Base-by-base conservation (phyloP, 306 rosid genomes). In the Quercus mongolica region DNA sequence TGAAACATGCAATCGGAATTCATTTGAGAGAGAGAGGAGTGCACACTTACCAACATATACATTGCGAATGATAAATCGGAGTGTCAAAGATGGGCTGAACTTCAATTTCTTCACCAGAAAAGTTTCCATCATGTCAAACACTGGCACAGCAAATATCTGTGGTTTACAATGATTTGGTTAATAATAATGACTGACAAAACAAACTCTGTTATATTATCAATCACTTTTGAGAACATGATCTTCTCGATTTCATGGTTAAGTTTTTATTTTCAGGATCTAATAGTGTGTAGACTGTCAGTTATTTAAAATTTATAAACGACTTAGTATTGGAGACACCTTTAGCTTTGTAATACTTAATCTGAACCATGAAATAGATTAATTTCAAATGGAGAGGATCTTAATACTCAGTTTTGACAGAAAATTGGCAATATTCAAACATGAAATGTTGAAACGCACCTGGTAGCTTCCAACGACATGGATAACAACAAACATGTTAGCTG, bases 401-500 rank as follows among this genome's bases (percentile, higher is more conserved):
- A 0, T 38, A 38, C 44, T 38, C 44, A 38, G 44, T 38, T 38
- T 38, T 6, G 44, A 51, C 52, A 55, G 15, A 12, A 21, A n/a
- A 12, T 28, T 5, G 41, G 41, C 41, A 35, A 62, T 61, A 52
- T 6, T 33, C 61, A 33, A 56, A 59, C 20, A 11, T 21, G 23
- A 62, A 57, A 6, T 28, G 23, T n/a, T 26, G 74, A 69, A 76
- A 69, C 1, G 41, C 26, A 83, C 92, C 84, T 92, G 98, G 71
- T 92, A 94, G 89, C 96, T 91, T 10, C 98, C 98, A 70, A 94
- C 20, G 52, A 92, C 97, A 61, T 94, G 98, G 59, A 92, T 4
- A 54, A 90, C 85, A 35, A 94, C 97, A 46, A 94, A 90, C 21
- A 92, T 8, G 87, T 94, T 92, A 14, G 96, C 96, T 4, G 80